Base-by-base conservation (phyloP, 192 early-diverging fungal genomes). In the Phycomyces blakesleeanus region DNA sequence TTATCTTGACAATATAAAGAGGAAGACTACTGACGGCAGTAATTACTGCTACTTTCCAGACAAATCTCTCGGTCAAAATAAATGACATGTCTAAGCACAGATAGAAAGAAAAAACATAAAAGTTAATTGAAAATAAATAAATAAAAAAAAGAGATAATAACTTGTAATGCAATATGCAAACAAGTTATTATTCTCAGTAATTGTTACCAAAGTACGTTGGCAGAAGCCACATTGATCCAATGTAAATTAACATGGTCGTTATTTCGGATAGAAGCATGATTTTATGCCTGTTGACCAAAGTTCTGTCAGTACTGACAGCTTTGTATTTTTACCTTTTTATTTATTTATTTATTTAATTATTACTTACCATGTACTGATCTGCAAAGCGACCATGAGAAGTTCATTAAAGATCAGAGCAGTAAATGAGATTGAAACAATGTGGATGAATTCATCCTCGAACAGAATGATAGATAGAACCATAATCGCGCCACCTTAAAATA, bases 361-460 rank as follows among this genome's bases (percentile, higher is more conserved):
- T 7, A 11, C 67, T 50, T 73, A 84, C 95, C 95, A 98, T 10
- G 91, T 96, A 59, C 87, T 84, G 34, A 98, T 94, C 71, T 95
- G 93, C 55, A 96, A 63, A 0, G 93, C 92, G 6, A 98, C 96
- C 96, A 98, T 98, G 39, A 98, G 72, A 55, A 98, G 75, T 67
- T 98, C 96, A 68, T 98, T 98, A 52, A 96, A 83, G 34, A 98
- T 91, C 53, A 98, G 69, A 0, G 93, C 90, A 0, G 94, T 98
- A 69, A 98, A 98, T 2, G 92, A 92, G 53, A 98, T 98, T 10
- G 92, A 92, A 7, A 95, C 93, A 49, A 98, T 92, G 57, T 95
- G 89, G 29, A 96, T 84, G 71, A 98, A 96, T 71, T 98, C 91
- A 67, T 93, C 89, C 67, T 96, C 96, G 73, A 98, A 98, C 59